These are phyloP conservation scores for Chloris gayana DNA, from an alignment of 176 grass and related monocot genomes.

Conservation along the genomic window DNA sequence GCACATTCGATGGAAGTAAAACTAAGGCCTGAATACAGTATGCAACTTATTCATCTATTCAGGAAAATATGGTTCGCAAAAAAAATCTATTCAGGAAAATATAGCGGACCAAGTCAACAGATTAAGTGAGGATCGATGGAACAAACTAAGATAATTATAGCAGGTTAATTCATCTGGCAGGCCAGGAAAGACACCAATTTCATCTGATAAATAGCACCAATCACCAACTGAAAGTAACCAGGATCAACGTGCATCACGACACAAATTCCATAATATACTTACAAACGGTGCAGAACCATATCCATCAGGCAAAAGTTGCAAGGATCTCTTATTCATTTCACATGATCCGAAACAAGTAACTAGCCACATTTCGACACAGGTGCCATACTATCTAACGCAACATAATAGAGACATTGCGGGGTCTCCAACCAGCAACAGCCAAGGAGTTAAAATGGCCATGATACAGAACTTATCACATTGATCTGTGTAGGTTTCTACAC, in stretches of 20 bases:
- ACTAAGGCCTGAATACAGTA: neutral
- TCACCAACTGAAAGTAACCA: neutral
- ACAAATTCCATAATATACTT: neutral
- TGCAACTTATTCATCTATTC: neutral
- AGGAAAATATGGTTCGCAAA: too few species aligned
- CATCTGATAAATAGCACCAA: neutral
- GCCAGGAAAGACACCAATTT: neutral
- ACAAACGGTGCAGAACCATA: neutral
- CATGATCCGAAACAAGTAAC: neutral
- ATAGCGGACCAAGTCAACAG: too few species aligned
- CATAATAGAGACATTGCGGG: neutral
- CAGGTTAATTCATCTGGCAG: neutral
- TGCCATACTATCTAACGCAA: neutral
- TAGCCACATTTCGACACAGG: neutral
- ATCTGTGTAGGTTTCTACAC: neutral
- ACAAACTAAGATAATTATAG: neutral
- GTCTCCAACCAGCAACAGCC: neutral
- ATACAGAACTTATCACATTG: neutral
- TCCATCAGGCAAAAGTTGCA: neutral
- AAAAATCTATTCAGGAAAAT: too few species aligned
- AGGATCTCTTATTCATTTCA: neutral
- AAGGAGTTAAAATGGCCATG: neutral
- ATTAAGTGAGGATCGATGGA: neutral
- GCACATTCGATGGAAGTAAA: neutral
- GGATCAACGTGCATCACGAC: neutral